Evolutionary conservation across 371 early-diverging fungal species (phyloP).

Genomic region (Zancudomyces culisetae): DNA sequence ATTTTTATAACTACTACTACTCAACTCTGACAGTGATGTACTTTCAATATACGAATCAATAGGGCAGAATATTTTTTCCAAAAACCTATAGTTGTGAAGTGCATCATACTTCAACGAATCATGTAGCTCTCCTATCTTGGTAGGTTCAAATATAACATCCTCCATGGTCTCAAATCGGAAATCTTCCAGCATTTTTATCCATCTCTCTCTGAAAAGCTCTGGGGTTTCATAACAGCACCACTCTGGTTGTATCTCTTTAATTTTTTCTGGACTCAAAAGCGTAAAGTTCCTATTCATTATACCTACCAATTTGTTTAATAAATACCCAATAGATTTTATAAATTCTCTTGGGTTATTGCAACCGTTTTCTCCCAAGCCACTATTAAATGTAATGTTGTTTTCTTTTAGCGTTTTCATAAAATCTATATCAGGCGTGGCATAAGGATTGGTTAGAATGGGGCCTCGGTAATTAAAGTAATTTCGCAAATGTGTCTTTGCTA

Average conservation of each 20-base stretch:
- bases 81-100: constrained; percentile 72
- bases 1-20: no score
- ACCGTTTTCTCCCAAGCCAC: constrained; percentile 32
- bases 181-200: constrained; percentile 84
- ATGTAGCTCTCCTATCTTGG: constrained; percentile 80
- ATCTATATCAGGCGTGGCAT: constrained; percentile 19
- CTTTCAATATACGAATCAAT: no score
- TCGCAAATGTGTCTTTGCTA: constrained; percentile 55
- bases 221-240: constrained; percentile 73
- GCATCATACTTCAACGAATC: constrained; percentile 92
- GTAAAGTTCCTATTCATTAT: constrained; percentile 66
- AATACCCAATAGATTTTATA: constrained; percentile 43
- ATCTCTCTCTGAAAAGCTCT: constrained; percentile 65
- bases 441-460: constrained; percentile 11
- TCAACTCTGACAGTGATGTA: no score
- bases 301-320: constrained; percentile 42
- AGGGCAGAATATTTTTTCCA: constrained; percentile 33
- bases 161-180: constrained; percentile 27
- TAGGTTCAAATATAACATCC: constrained; percentile 40
- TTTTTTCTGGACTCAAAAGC: constrained; percentile 26
- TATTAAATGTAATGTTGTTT: no score
- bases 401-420: no score
- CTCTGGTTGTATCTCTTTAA: constrained; percentile 10
- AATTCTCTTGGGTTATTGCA: constrained; percentile 39
- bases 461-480: constrained; percentile 16